Base-by-base conservation (phyloP, 2,329 filamentous ascomycete species). In the Dactylellina parvicollis region DNA sequence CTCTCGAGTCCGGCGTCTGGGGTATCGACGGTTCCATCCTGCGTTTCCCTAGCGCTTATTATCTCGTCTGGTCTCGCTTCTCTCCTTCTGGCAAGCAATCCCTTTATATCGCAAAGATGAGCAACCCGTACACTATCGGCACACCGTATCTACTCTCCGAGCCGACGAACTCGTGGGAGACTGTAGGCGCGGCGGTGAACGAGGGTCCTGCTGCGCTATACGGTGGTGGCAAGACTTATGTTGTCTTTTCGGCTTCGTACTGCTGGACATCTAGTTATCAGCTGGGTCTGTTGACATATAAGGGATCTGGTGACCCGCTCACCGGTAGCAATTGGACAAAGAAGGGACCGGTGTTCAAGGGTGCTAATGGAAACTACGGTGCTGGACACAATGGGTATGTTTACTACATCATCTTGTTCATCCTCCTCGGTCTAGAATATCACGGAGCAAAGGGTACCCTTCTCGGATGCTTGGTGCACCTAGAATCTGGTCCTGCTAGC, bases 201-300 rank as follows among this genome's bases (percentile, higher is more conserved):
- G 86, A 88, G 76, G 86, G 85, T 0, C 82, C 84, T 0, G 82
- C 82, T 2, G 84, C 84, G 0, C 80, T 88, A 20, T 87, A 87
- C 77, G 82, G 83, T 40, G 82, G 82, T 20, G 84, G 84, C 9
- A 83, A 82, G 64, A 86, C 84, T 0, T 86, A 83, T 73, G 78
- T 87, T 40, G 80, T 83, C 1, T 88, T 84, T 79, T 85, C 83
- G 4, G 86, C 85, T 0, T 85, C 83, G 69, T 85, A 84, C 78
- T 87, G 85, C 81, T 86, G 85, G 85, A 85, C 84, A 0, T 78
- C 83, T 0, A 81, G 82, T 59, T 87, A 88, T 77, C 82, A 83
- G 22, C 80, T 88, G 1, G 86, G 84, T 0, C 78, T 85, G 14
- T 79, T 88, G 22, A 84, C 83, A 2, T 87, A 83, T 81, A 83